phyloP scores from a whole-genome alignment of 371 early-diverging fungal species.

The Zychaea mexicana region DNA sequence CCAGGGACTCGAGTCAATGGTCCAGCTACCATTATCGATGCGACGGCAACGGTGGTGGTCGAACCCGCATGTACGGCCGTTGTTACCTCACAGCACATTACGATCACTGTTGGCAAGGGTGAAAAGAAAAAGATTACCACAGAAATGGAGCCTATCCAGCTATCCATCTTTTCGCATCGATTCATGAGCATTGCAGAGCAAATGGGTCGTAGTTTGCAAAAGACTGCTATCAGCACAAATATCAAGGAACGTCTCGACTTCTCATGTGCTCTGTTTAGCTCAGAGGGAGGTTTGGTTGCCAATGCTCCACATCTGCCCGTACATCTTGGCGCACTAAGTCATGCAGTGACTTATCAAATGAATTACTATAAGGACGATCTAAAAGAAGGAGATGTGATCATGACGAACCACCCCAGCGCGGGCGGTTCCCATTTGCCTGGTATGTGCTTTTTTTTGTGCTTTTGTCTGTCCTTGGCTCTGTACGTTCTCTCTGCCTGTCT shows the following conservation, averaged over 20 bases:
- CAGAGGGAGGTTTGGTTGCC: slow-evolving; percentile 88
- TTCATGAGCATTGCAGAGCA: slow-evolving; percentile 98
- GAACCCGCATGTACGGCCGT: slow-evolving; percentile 80
- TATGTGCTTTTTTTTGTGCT: slow-evolving; percentile 4
- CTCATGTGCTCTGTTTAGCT: slow-evolving; percentile 95
- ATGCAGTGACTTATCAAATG: slow-evolving; percentile 92
- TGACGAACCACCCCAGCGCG: slow-evolving; percentile 96
- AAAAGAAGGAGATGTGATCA: slow-evolving; percentile 88
- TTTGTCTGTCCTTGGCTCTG: no score
- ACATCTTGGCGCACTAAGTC: slow-evolving; percentile 92
- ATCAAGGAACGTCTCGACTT: slow-evolving; percentile 97
- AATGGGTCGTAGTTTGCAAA: slow-evolving; percentile 94
- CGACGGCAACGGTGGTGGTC: slow-evolving; percentile 85
- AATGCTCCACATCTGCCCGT: slow-evolving; percentile 96
- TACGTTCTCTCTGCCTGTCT: no score
- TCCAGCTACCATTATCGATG: slow-evolving; percentile 89
- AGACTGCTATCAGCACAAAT: slow-evolving; percentile 94
- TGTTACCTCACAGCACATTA: slow-evolving; percentile 79
- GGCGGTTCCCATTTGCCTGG: slow-evolving; percentile 95
- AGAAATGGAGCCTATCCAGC: slow-evolving; percentile 80
- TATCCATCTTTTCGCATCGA: slow-evolving; percentile 92
- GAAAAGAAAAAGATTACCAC: slow-evolving; percentile 52
- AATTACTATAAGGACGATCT: slow-evolving; percentile 64
- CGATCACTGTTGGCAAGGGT: slow-evolving; percentile 64
- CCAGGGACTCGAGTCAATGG: slow-evolving; percentile 76